Evolutionary conservation across 805 yeast species (phyloP), one percentile per base, ranked within the genome.

Genomic region (Starmerella etchellsii): DNA sequence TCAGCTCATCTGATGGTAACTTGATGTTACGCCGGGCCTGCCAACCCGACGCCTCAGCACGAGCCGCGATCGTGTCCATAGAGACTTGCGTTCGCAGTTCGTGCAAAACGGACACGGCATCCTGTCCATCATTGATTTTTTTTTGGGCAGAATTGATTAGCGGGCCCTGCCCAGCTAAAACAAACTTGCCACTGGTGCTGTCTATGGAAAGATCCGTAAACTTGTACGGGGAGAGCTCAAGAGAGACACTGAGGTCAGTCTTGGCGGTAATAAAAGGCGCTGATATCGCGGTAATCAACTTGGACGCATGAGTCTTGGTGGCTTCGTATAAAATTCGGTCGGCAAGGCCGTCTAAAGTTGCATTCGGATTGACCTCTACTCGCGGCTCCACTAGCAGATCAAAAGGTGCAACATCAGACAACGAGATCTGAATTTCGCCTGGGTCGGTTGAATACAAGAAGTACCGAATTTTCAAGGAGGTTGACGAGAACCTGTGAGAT

Each of bases 11-110:
- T 2, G 66, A 64, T 2, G 66, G 61, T 23, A 81, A 52, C 25
- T 60, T 65, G 35, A 80, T 66, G 31, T 72, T 67, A 31, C 70
- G 73, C 48, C 72, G 72, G n/a, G 66, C 62, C 5, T 73, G 67
- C 91, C 91, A 81, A 23, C 78, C 81, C 0, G 77, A 70, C 0
- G 82, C 78, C 28, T 66, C 63, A 40, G 82, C 68, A 45, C 76
- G 66, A 14, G 39, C 40, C 8, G 73, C 68, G 11, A 71, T 60
- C 23, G 77, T 62, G 42, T 76, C 79, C 33, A 65, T 62, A 41
- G 65, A 63, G 40, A 68, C 66, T 3, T 69, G 65, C 27, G 71
- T 56, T 34, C 76, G 64, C 36, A 78, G 59, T 29, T 63, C 67
- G 24, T 70, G 56, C 29, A 78, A 46, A 27, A 61, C 57, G 3